These are phyloP conservation scores for Xylariaceae sp. DNA, from an alignment of 2,329 filamentous ascomycete species.

Conservation along the genomic window DNA sequence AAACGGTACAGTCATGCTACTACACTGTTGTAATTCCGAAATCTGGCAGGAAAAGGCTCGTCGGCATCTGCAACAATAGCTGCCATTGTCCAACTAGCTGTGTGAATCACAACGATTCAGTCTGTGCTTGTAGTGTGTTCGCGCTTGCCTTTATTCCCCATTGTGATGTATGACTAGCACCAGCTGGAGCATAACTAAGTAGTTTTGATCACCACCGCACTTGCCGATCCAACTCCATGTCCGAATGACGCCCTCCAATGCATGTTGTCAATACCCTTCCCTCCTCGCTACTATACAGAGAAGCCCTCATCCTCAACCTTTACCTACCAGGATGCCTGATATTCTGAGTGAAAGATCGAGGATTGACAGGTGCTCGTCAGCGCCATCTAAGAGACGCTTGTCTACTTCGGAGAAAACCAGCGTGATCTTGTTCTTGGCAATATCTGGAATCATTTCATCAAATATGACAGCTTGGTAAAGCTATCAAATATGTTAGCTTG, in stretches of 20 bases:
- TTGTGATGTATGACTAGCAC: too few species aligned
- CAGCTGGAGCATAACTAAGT: too few species aligned
- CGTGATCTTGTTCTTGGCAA: constrained; percentile 87
- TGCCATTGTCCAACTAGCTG: too few species aligned
- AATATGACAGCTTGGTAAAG: constrained; percentile 79
- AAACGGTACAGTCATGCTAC: too few species aligned
- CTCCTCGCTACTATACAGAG: too few species aligned
- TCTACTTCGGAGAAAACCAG: constrained; percentile 90
- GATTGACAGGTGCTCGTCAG: constrained; percentile 90
- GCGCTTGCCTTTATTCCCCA: too few species aligned
- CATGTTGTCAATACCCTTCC: constrained; percentile 3
- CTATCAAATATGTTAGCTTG: constrained; percentile 31
- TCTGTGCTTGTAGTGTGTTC: too few species aligned
- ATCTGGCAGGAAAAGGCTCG: too few species aligned
- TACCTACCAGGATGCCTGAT: constrained; percentile 62
- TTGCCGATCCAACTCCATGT: constrained; percentile 13
- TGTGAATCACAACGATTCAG: too few species aligned
- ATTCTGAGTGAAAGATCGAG: constrained; percentile 81
- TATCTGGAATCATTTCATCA: constrained; percentile 78
- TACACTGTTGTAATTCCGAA: too few species aligned
- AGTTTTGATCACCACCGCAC: too few species aligned
- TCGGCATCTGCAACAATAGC: too few species aligned
- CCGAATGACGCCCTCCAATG: constrained; percentile 6
- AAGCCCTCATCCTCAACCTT: constrained; percentile 16
- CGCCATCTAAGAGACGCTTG: constrained; percentile 89